A percentile compares a stretch with the other conserved stretches of the same genome.
These are phyloP conservation scores for Barnettozyma californica DNA, from an alignment of 805 yeast genomes.

Conservation along the genomic window DNA sequence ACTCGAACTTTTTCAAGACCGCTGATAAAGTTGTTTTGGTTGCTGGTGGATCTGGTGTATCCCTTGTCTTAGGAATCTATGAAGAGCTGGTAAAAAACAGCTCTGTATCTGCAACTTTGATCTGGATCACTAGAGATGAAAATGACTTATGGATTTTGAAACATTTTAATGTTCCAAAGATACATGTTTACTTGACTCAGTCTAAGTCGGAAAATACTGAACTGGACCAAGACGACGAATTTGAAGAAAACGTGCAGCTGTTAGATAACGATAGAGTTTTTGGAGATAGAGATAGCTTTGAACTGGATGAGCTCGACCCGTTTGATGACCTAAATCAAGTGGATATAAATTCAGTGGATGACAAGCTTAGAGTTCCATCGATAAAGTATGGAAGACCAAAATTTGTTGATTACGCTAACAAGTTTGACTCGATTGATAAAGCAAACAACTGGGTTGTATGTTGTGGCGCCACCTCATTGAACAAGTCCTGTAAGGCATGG, in stretches of 20 bases:
- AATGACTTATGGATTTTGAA: constrained; percentile 44
- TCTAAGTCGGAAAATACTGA: neutral
- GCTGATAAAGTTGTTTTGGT: constrained; percentile 48
- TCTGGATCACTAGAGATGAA: constrained; percentile 50
- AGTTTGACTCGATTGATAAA: constrained; percentile 26
- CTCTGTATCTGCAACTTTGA: constrained; percentile 31
- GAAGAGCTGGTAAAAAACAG: constrained; percentile 31
- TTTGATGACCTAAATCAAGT: constrained; percentile 14
- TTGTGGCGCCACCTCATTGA: constrained; percentile 51
- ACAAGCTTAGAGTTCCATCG: constrained; percentile 1
- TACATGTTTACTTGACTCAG: constrained; percentile 37
- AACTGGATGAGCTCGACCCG: constrained; percentile 20
- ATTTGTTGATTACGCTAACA: constrained; percentile 20
- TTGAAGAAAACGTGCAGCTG: constrained; percentile 17
- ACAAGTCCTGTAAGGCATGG: constrained; percentile 35
- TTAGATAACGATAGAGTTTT: constrained; percentile 14
- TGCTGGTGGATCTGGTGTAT: constrained; percentile 73
- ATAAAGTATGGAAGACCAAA: constrained; percentile 38
- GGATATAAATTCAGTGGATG: neutral
- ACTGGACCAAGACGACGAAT: neutral
- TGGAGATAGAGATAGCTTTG: constrained; percentile 17
- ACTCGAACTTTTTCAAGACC: constrained; percentile 38
- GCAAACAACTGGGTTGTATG: constrained; percentile 47
- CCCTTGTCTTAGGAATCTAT: constrained; percentile 53
- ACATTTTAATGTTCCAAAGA: constrained; percentile 30